Conservation (phyloP, 495 filamentous ascomycete species). For the Aspergillus taichungensis region DNA sequence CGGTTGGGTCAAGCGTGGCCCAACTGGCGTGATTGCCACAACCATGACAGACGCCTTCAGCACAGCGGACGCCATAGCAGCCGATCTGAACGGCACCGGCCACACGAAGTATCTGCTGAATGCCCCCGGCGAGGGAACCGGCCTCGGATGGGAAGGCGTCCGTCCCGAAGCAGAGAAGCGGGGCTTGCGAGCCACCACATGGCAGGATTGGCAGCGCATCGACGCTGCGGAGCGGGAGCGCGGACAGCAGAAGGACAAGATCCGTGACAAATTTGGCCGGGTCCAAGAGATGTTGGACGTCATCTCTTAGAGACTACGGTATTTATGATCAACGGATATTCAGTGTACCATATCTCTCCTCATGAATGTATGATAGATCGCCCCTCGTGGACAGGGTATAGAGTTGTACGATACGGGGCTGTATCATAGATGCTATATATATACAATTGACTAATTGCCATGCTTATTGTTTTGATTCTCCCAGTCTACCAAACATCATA, state of each 20-base stretch:
- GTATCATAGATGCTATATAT: too few species aligned
- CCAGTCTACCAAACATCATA: too few species aligned
- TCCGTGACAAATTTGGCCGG: conserved; percentile 73
- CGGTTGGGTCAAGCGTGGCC: conserved; percentile 94
- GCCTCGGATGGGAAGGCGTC: conserved; percentile 70
- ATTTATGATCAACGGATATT: conserved; percentile 1
- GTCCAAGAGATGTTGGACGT: conserved; percentile 73
- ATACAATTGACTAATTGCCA: too few species aligned
- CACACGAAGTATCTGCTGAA: conserved; percentile 39
- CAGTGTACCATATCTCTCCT: conserved; percentile 1
- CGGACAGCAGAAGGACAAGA: conserved; percentile 61
- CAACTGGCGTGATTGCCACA: conserved; percentile 89
- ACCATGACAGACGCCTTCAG: conserved; percentile 94
- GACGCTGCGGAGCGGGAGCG: conserved; percentile 65
- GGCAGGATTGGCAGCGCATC: conserved; percentile 82
- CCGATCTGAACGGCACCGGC: conserved; percentile 50
- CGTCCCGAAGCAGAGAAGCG: conserved; percentile 42
- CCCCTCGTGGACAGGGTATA: too few species aligned
- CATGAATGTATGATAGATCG: not conserved
- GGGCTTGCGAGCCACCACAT: conserved; percentile 47
- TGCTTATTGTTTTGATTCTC: too few species aligned
- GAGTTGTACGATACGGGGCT: too few species aligned
- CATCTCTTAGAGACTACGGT: conserved; percentile 9
- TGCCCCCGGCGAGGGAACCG: conserved; percentile 28
- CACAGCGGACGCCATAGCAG: conserved; percentile 70